phyloP scores from a whole-genome alignment of 345 rosid species.

The Brassica rapa region DNA sequence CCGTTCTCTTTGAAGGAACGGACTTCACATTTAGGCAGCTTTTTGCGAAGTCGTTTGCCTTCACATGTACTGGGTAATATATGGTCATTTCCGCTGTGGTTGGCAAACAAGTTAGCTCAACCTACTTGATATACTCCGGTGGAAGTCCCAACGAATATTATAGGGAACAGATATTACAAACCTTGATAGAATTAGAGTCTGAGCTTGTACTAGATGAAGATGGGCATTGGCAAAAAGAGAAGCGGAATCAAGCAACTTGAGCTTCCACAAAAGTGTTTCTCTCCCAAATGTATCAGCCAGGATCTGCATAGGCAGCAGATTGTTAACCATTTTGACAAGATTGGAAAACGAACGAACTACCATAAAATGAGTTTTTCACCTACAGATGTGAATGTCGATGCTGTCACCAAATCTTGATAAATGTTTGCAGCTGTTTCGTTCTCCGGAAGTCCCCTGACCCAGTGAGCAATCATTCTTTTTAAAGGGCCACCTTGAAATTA shows the following conservation, averaged over 20 bases:
- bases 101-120: conserved; percentile 10
- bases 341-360: conserved; percentile 10
- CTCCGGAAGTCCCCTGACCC: conserved; percentile 54
- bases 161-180: conserved; percentile 25
- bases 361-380: conserved; percentile 24
- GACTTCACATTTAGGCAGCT: conserved; percentile 52
- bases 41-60: conserved; percentile 54
- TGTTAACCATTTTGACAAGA: conserved; percentile 24
- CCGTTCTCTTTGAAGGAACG: conserved; percentile 61
- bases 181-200: conserved; percentile 68
- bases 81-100: conserved; percentile 73
- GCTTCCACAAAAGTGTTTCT: conserved; percentile 77
- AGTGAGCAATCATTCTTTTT: conserved; percentile 45
- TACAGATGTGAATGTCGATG: conserved; percentile 57
- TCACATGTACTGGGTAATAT: conserved; percentile 70
- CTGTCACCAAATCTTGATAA: conserved; percentile 49
- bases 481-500: conserved; percentile 55
- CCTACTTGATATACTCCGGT: conserved; percentile 8
- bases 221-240: conserved; percentile 64
- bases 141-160: background rate
- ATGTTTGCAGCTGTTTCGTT: conserved; percentile 49
- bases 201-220: conserved; percentile 71
- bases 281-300: conserved; percentile 53
- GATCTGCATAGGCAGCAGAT: conserved; percentile 51
- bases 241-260: conserved; percentile 63